Percentiles rank a stretch among this genome's conserved stretches.
Evolutionary conservation across 495 filamentous ascomycete species (phyloP).

Genomic region (Durotheca rogersii): DNA sequence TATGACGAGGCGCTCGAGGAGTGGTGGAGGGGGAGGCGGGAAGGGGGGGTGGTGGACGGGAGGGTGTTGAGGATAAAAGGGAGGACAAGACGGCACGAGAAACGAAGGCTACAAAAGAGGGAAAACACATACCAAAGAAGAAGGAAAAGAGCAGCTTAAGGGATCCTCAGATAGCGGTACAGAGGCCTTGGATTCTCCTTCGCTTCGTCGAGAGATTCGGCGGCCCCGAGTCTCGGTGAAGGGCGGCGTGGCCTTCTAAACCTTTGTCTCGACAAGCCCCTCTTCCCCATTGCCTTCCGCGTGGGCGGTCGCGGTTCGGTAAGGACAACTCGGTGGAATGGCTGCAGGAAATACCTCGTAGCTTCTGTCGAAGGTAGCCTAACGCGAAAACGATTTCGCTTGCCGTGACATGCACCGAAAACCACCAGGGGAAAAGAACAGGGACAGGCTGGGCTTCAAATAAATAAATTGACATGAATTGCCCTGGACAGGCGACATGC

Average conservation of each 20-base stretch:
- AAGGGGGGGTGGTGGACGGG: not conserved
- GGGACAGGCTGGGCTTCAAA: conserved; percentile 14
- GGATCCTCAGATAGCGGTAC: no score
- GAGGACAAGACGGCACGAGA: no score
- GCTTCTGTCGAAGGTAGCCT: not conserved
- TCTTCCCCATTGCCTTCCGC: not conserved
- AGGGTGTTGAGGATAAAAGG: conserved; percentile 21
- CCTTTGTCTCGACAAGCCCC: no score
- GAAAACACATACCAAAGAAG: no score
- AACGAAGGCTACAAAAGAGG: no score
- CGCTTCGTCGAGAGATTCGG: no score
- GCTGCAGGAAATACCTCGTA: conserved; percentile 15
- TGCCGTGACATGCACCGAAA: conserved; percentile 3
- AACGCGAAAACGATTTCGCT: conserved; percentile 4
- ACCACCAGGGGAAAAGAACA: not conserved
- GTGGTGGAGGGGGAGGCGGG: not conserved
- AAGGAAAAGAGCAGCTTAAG: no score
- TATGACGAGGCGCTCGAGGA: conserved; percentile 20
- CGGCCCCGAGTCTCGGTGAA: conserved; percentile 19
- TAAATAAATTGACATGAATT: conserved; percentile 13
- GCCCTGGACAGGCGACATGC: conserved; percentile 7
- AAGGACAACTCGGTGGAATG: conserved; percentile 20
- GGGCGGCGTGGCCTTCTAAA: no score
- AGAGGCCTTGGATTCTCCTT: no score
- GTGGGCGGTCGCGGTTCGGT: not conserved